phyloP scores from a whole-genome alignment of 2,329 filamentous ascomycete genomes.

The Leptographium radiaticola region DNA sequence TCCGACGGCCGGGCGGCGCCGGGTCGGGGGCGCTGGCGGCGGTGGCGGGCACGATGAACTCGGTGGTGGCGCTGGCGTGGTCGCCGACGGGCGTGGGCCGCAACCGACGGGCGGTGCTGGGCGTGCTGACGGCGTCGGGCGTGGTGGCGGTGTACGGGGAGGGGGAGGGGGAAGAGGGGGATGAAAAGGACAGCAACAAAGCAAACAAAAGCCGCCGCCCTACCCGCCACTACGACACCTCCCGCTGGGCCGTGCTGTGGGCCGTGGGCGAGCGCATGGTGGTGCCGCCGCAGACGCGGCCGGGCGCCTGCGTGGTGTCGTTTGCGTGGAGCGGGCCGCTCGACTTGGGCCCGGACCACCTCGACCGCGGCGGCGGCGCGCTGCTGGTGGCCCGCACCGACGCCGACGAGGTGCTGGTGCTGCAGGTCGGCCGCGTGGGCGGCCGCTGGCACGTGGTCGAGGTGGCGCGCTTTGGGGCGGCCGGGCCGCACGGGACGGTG shows the following conservation, averaged over 20 bases:
- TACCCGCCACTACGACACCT: conserved; percentile 17
- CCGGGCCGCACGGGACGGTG: conserved; percentile 29
- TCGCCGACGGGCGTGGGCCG: conserved; percentile 44
- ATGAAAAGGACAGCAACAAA: neutral
- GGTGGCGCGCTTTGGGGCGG: conserved; percentile 32
- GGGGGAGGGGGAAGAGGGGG: conserved; percentile 13
- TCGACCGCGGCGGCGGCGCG: too few species aligned
- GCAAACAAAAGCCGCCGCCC: neutral
- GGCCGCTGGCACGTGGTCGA: conserved; percentile 35
- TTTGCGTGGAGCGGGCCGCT: conserved; percentile 37
- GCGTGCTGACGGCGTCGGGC: conserved; percentile 36
- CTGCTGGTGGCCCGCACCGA: conserved; percentile 41
- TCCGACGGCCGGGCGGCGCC: conserved; percentile 21
- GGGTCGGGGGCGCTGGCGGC: conserved; percentile 32
- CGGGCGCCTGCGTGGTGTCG: conserved; percentile 33
- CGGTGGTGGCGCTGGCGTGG: conserved; percentile 41
- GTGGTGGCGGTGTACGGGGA: conserved; percentile 39
- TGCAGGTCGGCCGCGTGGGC: conserved; percentile 26
- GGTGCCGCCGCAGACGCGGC: conserved; percentile 27
- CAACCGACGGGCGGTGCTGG: conserved; percentile 38
- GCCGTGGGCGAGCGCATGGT: conserved; percentile 38
- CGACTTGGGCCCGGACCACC: too few species aligned
- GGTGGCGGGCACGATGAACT: conserved; percentile 38
- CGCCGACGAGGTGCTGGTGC: conserved; percentile 33
- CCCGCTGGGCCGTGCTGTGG: conserved; percentile 41